Conservation (phyloP, 1,284 basidiomycete species). For the Rhodotorula sp. region DNA sequence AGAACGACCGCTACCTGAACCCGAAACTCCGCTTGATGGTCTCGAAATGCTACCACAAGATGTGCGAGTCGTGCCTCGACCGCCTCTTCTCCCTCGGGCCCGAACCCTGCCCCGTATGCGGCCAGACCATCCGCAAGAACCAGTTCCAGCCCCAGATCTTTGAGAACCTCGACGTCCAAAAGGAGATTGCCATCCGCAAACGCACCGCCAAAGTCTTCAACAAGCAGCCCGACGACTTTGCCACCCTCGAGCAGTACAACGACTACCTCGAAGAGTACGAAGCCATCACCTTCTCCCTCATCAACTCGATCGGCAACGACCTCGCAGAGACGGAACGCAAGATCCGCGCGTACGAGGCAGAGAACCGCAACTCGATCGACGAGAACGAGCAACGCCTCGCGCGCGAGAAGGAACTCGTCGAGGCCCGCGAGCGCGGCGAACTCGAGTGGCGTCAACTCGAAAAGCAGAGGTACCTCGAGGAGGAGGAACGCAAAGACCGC, state of each 20-base stretch:
- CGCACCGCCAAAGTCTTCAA: slow-evolving; percentile 91
- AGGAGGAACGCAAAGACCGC: slow-evolving; percentile 51
- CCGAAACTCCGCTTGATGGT: slow-evolving; percentile 91
- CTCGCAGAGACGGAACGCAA: slow-evolving; percentile 79
- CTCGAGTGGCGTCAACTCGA: slow-evolving; percentile 57
- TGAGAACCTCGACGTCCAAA: slow-evolving; percentile 93
- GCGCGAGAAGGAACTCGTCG: slow-evolving; percentile 66
- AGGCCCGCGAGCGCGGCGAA: slow-evolving; percentile 62
- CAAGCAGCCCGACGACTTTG: slow-evolving; percentile 87
- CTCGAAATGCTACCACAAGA: slow-evolving; percentile 92
- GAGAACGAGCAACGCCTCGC: slow-evolving; percentile 65
- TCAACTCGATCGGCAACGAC: slow-evolving; percentile 73
- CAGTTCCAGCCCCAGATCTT: slow-evolving; percentile 97
- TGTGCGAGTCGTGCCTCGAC: slow-evolving; percentile 97
- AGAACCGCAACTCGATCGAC: slow-evolving; percentile 77
- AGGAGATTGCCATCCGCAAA: slow-evolving; percentile 86
- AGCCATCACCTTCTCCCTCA: slow-evolving; percentile 94
- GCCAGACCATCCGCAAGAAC: slow-evolving; percentile 82
- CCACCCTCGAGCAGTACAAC: slow-evolving; percentile 78
- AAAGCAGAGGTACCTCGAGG: slow-evolving; percentile 63
- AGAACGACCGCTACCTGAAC: slow-evolving; percentile 93
- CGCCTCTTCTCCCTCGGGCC: slow-evolving; percentile 93
- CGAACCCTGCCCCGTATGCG: slow-evolving; percentile 92
- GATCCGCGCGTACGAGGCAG: slow-evolving; percentile 72
- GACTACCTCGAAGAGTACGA: slow-evolving; percentile 96